Conservation (phyloP, 1,284 basidiomycete genomes). For the Coriolopsis trogii region DNA sequence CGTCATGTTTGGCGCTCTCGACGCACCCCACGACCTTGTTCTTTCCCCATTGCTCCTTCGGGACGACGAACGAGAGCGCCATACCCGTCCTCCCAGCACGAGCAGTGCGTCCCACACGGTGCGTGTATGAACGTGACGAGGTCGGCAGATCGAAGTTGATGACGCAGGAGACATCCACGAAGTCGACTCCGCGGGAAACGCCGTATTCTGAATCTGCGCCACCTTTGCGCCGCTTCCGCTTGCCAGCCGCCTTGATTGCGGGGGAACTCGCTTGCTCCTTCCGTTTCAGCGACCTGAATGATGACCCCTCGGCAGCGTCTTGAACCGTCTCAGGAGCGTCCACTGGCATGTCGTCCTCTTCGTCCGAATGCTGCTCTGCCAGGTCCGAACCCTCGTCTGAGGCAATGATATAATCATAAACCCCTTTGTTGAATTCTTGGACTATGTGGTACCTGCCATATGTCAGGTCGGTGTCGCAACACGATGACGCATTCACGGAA, state of each 20-base stretch:
- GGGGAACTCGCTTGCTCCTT: constrained; percentile 26
- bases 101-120: constrained; percentile 95
- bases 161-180: constrained; percentile 96
- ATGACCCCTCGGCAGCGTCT: constrained; percentile 19
- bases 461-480: not conserved
- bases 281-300: constrained; percentile 21
- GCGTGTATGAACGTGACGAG: constrained; percentile 90
- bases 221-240: constrained; percentile 36
- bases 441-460: constrained; percentile 87
- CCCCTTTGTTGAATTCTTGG: constrained; percentile 98
- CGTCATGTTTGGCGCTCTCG: constrained; percentile 75
- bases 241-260: constrained; percentile 25
- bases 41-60: constrained; percentile 75
- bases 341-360: constrained; percentile 37
- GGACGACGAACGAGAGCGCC: constrained; percentile 90
- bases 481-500: constrained; percentile 8
- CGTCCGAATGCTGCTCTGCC: constrained; percentile 54
- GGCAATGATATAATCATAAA: constrained; percentile 98
- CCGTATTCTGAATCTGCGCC: constrained; percentile 81
- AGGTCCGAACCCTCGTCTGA: constrained; percentile 84
- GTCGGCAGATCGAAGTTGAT: constrained; percentile 98
- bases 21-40: constrained; percentile 71
- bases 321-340: constrained; percentile 38
- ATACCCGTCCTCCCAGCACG: constrained; percentile 95
- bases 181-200: constrained; percentile 96